These are phyloP conservation scores for Echinosphaeria canescens DNA, from an alignment of 2,329 filamentous ascomycete genomes.

Conservation along the genomic window DNA sequence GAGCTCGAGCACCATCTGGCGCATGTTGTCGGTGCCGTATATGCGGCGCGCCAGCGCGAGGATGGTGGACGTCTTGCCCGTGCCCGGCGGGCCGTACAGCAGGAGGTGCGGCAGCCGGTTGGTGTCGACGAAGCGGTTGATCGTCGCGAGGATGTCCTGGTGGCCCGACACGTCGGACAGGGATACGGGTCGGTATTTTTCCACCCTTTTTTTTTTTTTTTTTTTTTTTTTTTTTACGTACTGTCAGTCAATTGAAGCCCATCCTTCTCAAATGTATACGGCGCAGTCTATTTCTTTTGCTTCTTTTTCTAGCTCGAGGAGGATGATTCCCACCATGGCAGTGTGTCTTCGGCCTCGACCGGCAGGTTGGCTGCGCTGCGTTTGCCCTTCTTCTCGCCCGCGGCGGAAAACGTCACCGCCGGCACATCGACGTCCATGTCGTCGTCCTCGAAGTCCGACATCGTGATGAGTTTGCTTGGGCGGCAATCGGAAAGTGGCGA, in stretches of 20 bases:
- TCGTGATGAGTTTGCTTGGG: constrained; percentile 13
- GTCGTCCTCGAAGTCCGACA: constrained; percentile 38
- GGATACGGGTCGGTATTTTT: constrained; percentile 74
- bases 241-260: background rate
- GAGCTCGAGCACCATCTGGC: constrained; percentile 95
- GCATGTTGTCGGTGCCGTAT: constrained; percentile 80
- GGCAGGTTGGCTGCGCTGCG: constrained; percentile 82
- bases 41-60: constrained; percentile 83
- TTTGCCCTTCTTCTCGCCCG: constrained; percentile 68
- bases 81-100: constrained; percentile 89
- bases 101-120: constrained; percentile 91
- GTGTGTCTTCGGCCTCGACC: constrained; percentile 76
- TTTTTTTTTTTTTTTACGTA: background rate
- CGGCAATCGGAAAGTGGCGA: too few relatives aligned
- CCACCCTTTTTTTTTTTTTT: background rate
- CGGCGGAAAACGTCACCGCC: constrained; percentile 48
- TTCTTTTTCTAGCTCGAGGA: background rate
- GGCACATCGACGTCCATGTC: constrained; percentile 38
- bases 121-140: constrained; percentile 91
- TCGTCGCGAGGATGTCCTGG: constrained; percentile 90
- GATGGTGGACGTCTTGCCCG: constrained; percentile 93
- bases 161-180: constrained; percentile 89
- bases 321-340: constrained; percentile 54
- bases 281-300: background rate
- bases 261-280: background rate